Evolutionary conservation across 2,329 filamentous ascomycete genomes (phyloP).

Genomic region (Clarireedia hainanense): DNA sequence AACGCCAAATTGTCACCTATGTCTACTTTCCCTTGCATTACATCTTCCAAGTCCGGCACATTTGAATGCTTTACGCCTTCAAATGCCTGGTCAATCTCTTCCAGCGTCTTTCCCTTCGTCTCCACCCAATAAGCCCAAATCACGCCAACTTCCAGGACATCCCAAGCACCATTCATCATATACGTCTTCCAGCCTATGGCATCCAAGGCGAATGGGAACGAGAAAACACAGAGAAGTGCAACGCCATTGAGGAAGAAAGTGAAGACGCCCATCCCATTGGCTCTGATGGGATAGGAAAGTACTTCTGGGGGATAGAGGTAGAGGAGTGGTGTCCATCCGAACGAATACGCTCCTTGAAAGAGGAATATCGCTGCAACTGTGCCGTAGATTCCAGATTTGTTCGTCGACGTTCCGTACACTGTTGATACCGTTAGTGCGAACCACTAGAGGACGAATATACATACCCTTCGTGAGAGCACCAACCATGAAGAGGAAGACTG

Average conservation of each 20-base stretch:
- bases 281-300: slow-evolving; percentile 40
- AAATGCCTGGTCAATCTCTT: slow-evolving; percentile 31
- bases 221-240: slow-evolving; percentile 32
- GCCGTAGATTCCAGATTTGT: slow-evolving; percentile 31
- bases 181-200: slow-evolving; percentile 41
- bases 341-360: slow-evolving; percentile 42
- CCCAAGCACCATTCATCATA: slow-evolving; percentile 34
- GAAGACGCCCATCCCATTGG: slow-evolving; percentile 38
- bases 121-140: slow-evolving; percentile 28
- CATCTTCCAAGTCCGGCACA: slow-evolving; percentile 13
- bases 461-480: slow-evolving; percentile 45
- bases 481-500: slow-evolving; percentile 42
- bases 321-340: slow-evolving; percentile 43
- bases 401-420: slow-evolving; percentile 12
- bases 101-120: slow-evolving; percentile 31
- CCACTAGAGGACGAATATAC: slow-evolving; percentile 14
- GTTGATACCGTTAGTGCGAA: background rate
- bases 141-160: slow-evolving; percentile 7
- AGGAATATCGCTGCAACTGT: slow-evolving; percentile 42
- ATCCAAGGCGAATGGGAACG: slow-evolving; percentile 35
- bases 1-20: background rate
- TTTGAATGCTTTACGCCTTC: slow-evolving; percentile 21
- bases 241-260: slow-evolving; percentile 27
- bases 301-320: slow-evolving; percentile 43
- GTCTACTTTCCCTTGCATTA: background rate